Conservation (phyloP, 495 filamentous ascomycete species). For the Rhypophila decipiens region DNA sequence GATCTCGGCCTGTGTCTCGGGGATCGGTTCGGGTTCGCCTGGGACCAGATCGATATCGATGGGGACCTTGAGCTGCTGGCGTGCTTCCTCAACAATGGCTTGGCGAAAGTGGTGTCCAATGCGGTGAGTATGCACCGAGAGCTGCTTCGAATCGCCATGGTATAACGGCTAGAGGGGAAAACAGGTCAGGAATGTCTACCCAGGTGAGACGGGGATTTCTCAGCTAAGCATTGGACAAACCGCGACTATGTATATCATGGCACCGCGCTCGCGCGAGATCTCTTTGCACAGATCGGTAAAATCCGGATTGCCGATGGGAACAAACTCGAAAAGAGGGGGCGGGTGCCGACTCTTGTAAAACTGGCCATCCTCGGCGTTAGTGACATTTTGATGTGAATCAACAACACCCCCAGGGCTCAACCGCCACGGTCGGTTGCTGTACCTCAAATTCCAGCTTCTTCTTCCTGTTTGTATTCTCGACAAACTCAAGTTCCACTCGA, state of each 20-base stretch:
- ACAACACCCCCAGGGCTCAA: not conserved
- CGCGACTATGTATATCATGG: constrained; percentile 72
- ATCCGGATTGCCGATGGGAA: constrained; percentile 72
- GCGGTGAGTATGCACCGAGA: constrained; percentile 55
- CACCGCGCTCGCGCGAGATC: constrained; percentile 58
- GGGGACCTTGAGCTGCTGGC: constrained; percentile 22
- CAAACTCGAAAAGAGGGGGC: constrained; percentile 75
- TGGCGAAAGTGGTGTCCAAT: constrained; percentile 71
- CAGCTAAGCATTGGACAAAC: constrained; percentile 50
- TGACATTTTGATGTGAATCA: not conserved
- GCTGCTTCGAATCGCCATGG: constrained; percentile 5
- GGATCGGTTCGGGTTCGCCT: constrained; percentile 44
- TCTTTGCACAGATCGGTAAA: constrained; percentile 76
- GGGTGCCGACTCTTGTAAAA: constrained; percentile 40
- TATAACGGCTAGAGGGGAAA: constrained; percentile 6
- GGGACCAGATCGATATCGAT: constrained; percentile 15
- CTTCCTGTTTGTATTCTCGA: constrained; percentile 52
- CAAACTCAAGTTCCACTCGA: constrained; percentile 47
- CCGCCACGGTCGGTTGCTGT: not conserved
- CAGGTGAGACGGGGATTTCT: not conserved
- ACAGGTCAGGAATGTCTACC: constrained; percentile 4
- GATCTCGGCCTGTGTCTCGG: constrained; percentile 55
- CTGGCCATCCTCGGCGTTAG: constrained; percentile 28
- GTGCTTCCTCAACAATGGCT: constrained; percentile 45
- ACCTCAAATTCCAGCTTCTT: constrained; percentile 49